Conservation (phyloP, 305 asterid species). For the Caryopteris hybrid region DNA sequence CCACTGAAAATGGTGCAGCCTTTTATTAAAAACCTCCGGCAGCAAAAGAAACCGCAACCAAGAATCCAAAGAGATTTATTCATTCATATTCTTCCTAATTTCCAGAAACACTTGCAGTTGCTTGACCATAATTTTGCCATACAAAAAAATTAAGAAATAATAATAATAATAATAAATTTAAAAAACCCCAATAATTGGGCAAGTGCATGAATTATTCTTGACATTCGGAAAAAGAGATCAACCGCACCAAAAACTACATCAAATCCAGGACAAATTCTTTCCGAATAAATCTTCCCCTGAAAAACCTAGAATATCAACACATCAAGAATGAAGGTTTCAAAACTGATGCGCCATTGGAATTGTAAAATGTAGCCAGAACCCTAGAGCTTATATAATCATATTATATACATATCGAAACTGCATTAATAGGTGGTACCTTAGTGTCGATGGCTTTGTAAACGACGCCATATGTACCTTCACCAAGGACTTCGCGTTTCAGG, state of each 20-base stretch:
- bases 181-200: neutral
- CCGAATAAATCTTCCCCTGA: neutral
- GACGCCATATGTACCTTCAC: slow-evolving; percentile 91
- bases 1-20: neutral
- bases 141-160: neutral
- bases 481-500: slow-evolving; percentile 73
- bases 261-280: neutral
- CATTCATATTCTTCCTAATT: neutral
- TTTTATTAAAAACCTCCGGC: neutral
- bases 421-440: slow-evolving; percentile 37
- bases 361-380: neutral
- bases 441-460: slow-evolving; percentile 84
- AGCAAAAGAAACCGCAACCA: neutral
- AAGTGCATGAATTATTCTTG: neutral
- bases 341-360: neutral
- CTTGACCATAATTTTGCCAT: neutral
- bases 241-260: neutral
- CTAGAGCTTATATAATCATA: neutral
- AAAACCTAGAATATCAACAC: slow-evolving; percentile 11
- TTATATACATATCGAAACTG: neutral
- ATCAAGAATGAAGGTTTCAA: neutral
- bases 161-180: too few species aligned
- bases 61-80: neutral
- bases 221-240: neutral
- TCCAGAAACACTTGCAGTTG: neutral